Percentiles rank a stretch among this genome's conserved stretches.
These are phyloP conservation scores for Neonectria magnoliae DNA, from an alignment of 2,329 filamentous ascomycete genomes.

Conservation along the genomic window DNA sequence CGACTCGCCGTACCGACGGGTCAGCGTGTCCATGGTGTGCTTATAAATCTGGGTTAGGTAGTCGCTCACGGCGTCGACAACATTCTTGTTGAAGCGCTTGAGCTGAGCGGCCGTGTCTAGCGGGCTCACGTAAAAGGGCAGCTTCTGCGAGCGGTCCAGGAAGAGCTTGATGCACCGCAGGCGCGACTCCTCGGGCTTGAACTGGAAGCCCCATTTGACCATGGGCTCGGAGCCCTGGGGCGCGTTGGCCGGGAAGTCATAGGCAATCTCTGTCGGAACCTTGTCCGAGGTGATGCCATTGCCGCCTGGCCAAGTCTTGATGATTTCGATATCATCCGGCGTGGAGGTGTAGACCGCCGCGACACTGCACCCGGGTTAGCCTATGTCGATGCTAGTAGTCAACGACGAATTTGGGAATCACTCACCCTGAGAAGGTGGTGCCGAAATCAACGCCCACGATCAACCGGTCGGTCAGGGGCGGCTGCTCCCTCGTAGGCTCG, in stretches of 20 bases:
- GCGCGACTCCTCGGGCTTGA: slow-evolving; percentile 79
- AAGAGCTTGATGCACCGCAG: slow-evolving; percentile 87
- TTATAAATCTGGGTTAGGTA: slow-evolving; percentile 80
- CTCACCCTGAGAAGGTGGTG: slow-evolving; percentile 83
- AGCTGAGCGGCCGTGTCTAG: slow-evolving; percentile 81
- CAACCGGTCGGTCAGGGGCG: slow-evolving; percentile 68
- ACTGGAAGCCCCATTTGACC: slow-evolving; percentile 84
- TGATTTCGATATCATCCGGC: slow-evolving; percentile 83
- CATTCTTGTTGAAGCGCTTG: slow-evolving; percentile 78
- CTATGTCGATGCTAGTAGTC: too few species aligned
- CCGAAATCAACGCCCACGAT: slow-evolving; percentile 86
- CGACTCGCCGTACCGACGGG: slow-evolving; percentile 77
- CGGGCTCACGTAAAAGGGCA: slow-evolving; percentile 82
- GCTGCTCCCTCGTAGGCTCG: slow-evolving; percentile 63
- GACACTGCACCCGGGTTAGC: slow-evolving; percentile 53
- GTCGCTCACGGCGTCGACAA: slow-evolving; percentile 81
- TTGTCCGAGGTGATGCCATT: slow-evolving; percentile 91
- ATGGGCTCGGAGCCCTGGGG: slow-evolving; percentile 54
- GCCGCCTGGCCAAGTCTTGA: slow-evolving; percentile 85
- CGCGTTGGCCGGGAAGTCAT: slow-evolving; percentile 53
- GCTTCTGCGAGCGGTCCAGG: slow-evolving; percentile 81
- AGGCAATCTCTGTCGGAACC: slow-evolving; percentile 82
- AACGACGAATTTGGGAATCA: slow-evolving; percentile 26
- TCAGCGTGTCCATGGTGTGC: slow-evolving; percentile 82
- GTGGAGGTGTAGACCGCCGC: slow-evolving; percentile 79